Conservation (phyloP, 1,139 yeast genomes). For the Yamadazyma diospyri region DNA sequence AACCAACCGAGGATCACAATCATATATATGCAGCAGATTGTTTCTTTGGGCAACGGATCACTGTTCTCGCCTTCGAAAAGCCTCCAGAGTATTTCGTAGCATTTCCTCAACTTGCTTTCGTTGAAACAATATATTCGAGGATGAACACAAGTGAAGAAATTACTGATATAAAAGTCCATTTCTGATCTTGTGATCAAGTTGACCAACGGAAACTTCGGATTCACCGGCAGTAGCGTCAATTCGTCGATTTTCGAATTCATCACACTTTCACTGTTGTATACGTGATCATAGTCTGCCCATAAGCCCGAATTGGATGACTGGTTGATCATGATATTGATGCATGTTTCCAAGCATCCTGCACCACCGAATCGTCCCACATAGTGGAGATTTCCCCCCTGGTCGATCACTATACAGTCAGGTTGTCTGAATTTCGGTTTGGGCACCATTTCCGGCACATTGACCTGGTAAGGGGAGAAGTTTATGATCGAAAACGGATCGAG, state of each 20-base stretch:
- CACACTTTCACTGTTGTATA: constrained; percentile 11
- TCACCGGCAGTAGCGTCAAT: not conserved
- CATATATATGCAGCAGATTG: constrained; percentile 40
- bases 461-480: not conserved
- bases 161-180: constrained; percentile 29
- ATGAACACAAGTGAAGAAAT: constrained; percentile 38
- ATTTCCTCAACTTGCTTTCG: constrained; percentile 12
- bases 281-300: constrained; percentile 6
- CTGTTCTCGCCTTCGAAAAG: constrained; percentile 13
- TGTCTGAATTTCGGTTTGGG: constrained; percentile 5
- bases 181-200: constrained; percentile 17
- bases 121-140: constrained; percentile 38
- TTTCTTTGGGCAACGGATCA: constrained; percentile 6
- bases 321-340: constrained; percentile 9
- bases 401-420: constrained; percentile 14
- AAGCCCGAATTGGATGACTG: constrained; percentile 7
- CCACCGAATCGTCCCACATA: constrained; percentile 17
- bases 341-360: constrained; percentile 11
- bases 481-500: constrained; percentile 1
- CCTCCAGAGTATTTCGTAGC: constrained; percentile 13
- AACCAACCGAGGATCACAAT: constrained; percentile 35
- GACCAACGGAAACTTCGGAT: constrained; percentile 6
- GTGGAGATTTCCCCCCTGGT: constrained; percentile 14
- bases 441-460: not conserved
- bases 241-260: constrained; percentile 10